These are phyloP conservation scores for Ophiosphaerella korrae DNA, from an alignment of 2,329 filamentous ascomycete genomes.

Conservation along the genomic window DNA sequence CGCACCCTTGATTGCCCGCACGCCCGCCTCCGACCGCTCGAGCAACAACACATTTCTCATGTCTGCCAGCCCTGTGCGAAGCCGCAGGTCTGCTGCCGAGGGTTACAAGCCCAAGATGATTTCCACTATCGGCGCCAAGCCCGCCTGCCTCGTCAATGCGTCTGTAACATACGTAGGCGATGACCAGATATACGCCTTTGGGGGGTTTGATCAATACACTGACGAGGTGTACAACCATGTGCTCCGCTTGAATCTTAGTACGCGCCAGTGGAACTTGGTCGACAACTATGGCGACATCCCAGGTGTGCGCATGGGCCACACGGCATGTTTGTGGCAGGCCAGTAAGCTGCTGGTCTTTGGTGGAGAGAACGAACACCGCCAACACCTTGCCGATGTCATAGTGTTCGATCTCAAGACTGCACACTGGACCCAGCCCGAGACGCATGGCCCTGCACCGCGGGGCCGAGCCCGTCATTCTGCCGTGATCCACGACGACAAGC, in stretches of 20 bases:
- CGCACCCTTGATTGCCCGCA: conserved; percentile 51
- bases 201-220: conserved; percentile 97
- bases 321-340: conserved; percentile 89
- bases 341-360: conserved; percentile 97
- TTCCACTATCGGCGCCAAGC: conserved; percentile 65
- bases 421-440: conserved; percentile 91
- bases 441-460: conserved; percentile 82
- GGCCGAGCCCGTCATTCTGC: conserved; percentile 92
- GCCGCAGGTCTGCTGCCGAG: conserved; percentile 62
- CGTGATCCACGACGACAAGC: conserved; percentile 92
- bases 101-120: conserved; percentile 84
- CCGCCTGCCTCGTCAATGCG: conserved; percentile 94
- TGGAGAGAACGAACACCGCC: conserved; percentile 95
- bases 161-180: conserved; percentile 99
- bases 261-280: conserved; percentile 90
- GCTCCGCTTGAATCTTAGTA: conserved; percentile 81
- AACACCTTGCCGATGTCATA: conserved; percentile 93
- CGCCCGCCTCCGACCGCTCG: conserved; percentile 57
- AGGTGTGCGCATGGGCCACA: conserved; percentile 98
- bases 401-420: conserved; percentile 94
- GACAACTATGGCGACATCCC: conserved; percentile 99
- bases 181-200: conserved; percentile 97
- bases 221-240: conserved; percentile 99
- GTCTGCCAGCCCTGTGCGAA: conserved; percentile 70
- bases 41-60: conserved; percentile 88